Evolutionary conservation across 805 yeast genomes (phyloP), one percentile per base, ranked within the genome.

Genomic region (Candida dajiaensis): DNA sequence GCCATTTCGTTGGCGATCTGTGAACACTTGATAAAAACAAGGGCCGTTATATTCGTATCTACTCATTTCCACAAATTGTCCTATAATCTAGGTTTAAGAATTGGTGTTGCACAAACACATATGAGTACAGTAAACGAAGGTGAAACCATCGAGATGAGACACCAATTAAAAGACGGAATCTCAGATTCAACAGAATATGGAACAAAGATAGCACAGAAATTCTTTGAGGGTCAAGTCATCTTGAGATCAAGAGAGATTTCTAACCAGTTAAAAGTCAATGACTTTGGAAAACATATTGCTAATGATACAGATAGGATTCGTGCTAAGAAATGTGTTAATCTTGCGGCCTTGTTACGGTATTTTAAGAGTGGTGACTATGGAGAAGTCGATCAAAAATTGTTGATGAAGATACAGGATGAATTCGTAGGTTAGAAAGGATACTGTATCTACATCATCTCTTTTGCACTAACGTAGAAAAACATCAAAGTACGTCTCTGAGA

Each of bases 1-100:
- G 67, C 82, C 2, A 68, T 80, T 2, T 72, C 78, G 2, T 60
- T 70, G 22, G 74, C 77, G 7, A 67, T 71, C 2, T 57, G 69
- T 21, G 77, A 76, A 48, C 59, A 61, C 41, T 50, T 75, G 12
- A 50, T 68, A 0, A 44, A 46, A 2, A 50, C 56, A 1, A 51
- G 52, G 5, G 58, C 68, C 20, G 59, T 64, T 0, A 68, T 70
- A 1, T 68, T 72, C 47, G 48, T 72, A 13, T 64, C 76, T 3
- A 74, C 80, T 0, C 80, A 75, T 61, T 74, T 73, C 48, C 63
- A 56, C 39, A 71, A 71, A 40, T 54, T 75, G 11, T 71, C 77
- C 0, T 59, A 58, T 19, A 55, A 67, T 0, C 48, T 76, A n/a
- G 54, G 57, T 4, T 51, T 54, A 3, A 64, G 61, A 26, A 59